Conservation (phyloP, 345 rosid genomes). For the Murraya koenigii region DNA sequence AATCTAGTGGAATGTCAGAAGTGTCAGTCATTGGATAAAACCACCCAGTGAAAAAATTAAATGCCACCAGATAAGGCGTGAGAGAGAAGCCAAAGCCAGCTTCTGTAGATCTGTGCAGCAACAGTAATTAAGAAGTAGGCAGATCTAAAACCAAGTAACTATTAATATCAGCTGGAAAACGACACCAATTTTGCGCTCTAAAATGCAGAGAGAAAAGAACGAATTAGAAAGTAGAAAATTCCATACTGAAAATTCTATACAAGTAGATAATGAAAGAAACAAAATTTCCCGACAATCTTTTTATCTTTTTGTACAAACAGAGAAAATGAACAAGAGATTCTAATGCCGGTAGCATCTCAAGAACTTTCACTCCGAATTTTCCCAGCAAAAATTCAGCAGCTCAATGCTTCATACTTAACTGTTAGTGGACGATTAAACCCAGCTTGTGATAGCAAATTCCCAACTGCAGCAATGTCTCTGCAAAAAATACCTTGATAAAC, state of each 20-base stretch:
- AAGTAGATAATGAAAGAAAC: conserved; percentile 34
- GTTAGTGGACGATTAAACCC: conserved; percentile 79
- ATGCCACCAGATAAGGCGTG: conserved; percentile 21
- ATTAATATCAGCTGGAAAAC: not conserved
- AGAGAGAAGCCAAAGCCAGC: conserved; percentile 24
- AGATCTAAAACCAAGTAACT: not conserved
- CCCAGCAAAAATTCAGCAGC: conserved; percentile 40
- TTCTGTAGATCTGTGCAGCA: not conserved
- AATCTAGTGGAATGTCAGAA: conserved; percentile 50
- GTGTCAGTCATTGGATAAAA: conserved; percentile 29
- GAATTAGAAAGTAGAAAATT: conserved; percentile 12
- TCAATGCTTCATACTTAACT: conserved; percentile 80
- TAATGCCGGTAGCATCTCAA: conserved; percentile 35
- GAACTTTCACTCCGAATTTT: not conserved
- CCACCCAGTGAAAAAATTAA: conserved; percentile 9
- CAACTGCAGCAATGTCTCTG: conserved; percentile 80
- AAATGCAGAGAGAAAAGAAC: not conserved
- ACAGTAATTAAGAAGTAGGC: not conserved
- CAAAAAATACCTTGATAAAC: conserved; percentile 89
- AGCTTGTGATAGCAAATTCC: conserved; percentile 65
- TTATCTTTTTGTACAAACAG: conserved; percentile 36
- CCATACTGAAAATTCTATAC: conserved; percentile 39
- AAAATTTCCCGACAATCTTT: conserved; percentile 52
- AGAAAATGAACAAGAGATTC: conserved; percentile 33
- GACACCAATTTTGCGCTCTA: not conserved